Base-by-base conservation (phyloP, 2,329 filamentous ascomycete species). In the Akanthomyces lecanii region DNA sequence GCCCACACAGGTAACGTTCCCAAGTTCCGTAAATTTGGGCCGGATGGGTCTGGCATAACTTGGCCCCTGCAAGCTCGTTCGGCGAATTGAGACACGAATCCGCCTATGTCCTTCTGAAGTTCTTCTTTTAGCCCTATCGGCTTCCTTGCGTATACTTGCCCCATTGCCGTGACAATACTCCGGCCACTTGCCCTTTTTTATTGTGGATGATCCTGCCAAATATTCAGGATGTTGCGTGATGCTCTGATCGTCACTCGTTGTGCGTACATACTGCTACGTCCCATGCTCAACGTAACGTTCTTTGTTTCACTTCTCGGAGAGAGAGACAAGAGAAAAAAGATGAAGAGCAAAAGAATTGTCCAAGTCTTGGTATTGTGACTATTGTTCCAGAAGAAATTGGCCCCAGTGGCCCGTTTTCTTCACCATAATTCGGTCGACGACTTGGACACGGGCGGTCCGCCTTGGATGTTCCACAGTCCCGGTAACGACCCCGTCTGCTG, bases 341-440 rank as follows among this genome's bases (percentile, higher is more conserved):
- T 5, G 30, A 33, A 33, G 30, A 33, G 30, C 2, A 36, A 36
- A 8, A 2, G 2, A 6, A 10, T 1, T 2, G 7, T 36, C 33
- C 33, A 36, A 8, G 33, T 11, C 33, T 23, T 25, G 45, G 21
- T 12, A 23, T n/a, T 57, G 18, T 42, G 25, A 47, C 21, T 57
- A 36, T 57, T 50, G 54, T 57, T 47, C 54, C 54, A 57, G 44
- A 57, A 33, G 16, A 36, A 36, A 36, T 36, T 36, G 33, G 33
- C 33, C 33, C 33, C 23, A 28, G 25, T 25, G 25, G 45, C 14
- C 40, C 47, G 25, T 18, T 50, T 33, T 33, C 40, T 45, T 30
- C 25, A 21, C 28, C 23, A 21, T 30, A 57, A 47, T 47, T 57
- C 33, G 33, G 25, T 25, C 47, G 23, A 50, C 23, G 12, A 18